These are phyloP conservation scores for Aleurites moluccanus DNA, from an alignment of 441 rosid genomes.

Conservation along the genomic window DNA sequence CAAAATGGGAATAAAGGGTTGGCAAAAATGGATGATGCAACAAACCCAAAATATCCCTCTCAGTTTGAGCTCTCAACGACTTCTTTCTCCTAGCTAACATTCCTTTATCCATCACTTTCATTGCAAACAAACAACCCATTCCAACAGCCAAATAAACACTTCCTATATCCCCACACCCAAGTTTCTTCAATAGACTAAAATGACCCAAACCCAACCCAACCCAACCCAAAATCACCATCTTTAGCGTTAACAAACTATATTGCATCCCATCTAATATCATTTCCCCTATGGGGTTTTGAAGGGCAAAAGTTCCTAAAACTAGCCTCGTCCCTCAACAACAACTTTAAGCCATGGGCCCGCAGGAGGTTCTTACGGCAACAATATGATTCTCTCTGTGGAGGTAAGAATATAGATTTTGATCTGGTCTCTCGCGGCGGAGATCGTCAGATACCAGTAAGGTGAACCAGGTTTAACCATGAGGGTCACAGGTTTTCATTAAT, in stretches of 20 bases:
- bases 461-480: constrained; percentile 32
- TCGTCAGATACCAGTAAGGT: constrained; percentile 25
- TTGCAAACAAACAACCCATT: constrained; percentile 80
- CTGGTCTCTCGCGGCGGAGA: constrained; percentile 9
- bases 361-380: constrained; percentile 44
- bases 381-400: constrained; percentile 38
- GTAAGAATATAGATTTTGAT: constrained; percentile 12
- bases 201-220: constrained; percentile 54
- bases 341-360: constrained; percentile 24
- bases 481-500: constrained; percentile 16
- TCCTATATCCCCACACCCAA: constrained; percentile 91
- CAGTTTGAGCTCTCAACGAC: constrained; percentile 74
- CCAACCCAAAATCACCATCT: constrained; percentile 46
- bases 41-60: constrained; percentile 74
- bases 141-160: constrained; percentile 87
- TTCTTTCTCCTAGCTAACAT: constrained; percentile 91
- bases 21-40: constrained; percentile 94
- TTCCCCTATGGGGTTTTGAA: constrained; percentile 89
- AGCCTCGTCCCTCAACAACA: constrained; percentile 37
- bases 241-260: constrained; percentile 54
- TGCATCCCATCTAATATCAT: constrained; percentile 84
- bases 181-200: constrained; percentile 80
- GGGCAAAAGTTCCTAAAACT: constrained; percentile 55
- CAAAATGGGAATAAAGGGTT: constrained; percentile 84
- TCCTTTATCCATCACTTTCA: constrained; percentile 93